Evolutionary conservation across 371 early-diverging fungal genomes (phyloP), one percentile per base, ranked within the genome.

Genomic region (Dinochytrium kinnereticum): DNA sequence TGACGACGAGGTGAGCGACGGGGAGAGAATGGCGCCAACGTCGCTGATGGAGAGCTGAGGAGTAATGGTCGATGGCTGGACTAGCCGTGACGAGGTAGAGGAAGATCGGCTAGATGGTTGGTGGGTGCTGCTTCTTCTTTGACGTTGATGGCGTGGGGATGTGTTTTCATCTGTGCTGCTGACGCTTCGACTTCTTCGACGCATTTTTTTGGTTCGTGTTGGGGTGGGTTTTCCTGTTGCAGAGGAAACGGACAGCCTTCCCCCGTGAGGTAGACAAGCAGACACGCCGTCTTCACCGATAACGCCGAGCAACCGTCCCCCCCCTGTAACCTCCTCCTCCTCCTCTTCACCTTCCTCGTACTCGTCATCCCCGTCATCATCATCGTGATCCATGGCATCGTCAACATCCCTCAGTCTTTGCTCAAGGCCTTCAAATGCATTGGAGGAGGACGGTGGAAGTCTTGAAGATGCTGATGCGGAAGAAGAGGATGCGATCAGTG

Each of bases 311-410:
- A n/a, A n/a, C n/a, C n/a, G n/a, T n/a, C n/a, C n/a, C n/a, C n/a
- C n/a, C n/a, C n/a, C n/a, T n/a, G n/a, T 26, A 26, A 17, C 57
- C 26, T 55, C 57, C 57, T 55, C 30, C 26, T 55, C 57, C 10
- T 55, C 26, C 57, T 55, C 57, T 30, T 26, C 26, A 30, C 26
- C 57, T 55, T 7, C 15, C 26, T 55, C 57, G 26, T 55, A 7
- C 7, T 55, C 57, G 57, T 24, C 57, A 15, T 55, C 57, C 57
- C 24, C 57, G 26, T 24, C 57, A 15, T 24, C 57, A 10, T 7
- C 57, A 55, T 55, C 57, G 10, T 55, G 44, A 44, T 44, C 44
- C 44, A 44, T n/a, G n/a, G n/a, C 44, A 44, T 44, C 44, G 44
- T n/a, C n/a, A 44, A 44, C 44, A 7, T 24, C 17, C 57, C 57